A percentile compares a stretch with the other conserved stretches of the same genome.
Evolutionary conservation across 2,329 filamentous ascomycete species (phyloP).

Genomic region (Sarocladium strictum): DNA sequence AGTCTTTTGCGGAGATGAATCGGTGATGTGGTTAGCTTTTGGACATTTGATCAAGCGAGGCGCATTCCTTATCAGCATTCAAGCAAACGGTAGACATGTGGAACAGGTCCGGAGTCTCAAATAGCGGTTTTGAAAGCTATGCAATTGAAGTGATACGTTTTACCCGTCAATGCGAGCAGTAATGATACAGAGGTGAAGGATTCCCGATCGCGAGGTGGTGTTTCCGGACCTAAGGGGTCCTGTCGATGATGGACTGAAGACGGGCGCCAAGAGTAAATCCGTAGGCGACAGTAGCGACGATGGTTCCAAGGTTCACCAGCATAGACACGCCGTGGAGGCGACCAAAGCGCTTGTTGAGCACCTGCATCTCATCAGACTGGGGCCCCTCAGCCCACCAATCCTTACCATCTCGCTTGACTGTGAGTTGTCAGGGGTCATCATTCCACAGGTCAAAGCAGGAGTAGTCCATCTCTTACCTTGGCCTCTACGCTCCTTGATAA

Average conservation of each 20-base stretch:
- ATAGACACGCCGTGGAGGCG: constrained; percentile 77
- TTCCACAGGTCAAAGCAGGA: constrained; percentile 10
- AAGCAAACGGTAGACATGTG: too few species aligned
- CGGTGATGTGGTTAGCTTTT: background rate
- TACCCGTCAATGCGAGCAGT: background rate
- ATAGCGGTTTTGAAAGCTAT: too few species aligned
- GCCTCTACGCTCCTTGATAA: constrained; percentile 69
- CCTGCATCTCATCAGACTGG: constrained; percentile 78
- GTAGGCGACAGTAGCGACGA: constrained; percentile 69
- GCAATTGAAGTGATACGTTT: too few species aligned
- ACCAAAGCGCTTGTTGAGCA: constrained; percentile 72
- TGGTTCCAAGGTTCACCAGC: constrained; percentile 66
- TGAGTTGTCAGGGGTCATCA: background rate
- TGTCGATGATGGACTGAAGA: constrained; percentile 36
- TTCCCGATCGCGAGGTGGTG: too few species aligned
- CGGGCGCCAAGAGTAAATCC: constrained; percentile 66
- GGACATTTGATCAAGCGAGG: background rate
- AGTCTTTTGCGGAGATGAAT: background rate
- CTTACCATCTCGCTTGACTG: constrained; percentile 84
- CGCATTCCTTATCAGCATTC: too few species aligned
- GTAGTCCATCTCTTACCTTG: constrained; percentile 67
- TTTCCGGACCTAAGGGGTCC: background rate
- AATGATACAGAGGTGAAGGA: background rate
- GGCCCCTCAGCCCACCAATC: constrained; percentile 73
- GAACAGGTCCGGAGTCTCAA: too few species aligned